These are phyloP conservation scores for Apium graveolens DNA, from an alignment of 129 eudicot species.

Conservation along the genomic window DNA sequence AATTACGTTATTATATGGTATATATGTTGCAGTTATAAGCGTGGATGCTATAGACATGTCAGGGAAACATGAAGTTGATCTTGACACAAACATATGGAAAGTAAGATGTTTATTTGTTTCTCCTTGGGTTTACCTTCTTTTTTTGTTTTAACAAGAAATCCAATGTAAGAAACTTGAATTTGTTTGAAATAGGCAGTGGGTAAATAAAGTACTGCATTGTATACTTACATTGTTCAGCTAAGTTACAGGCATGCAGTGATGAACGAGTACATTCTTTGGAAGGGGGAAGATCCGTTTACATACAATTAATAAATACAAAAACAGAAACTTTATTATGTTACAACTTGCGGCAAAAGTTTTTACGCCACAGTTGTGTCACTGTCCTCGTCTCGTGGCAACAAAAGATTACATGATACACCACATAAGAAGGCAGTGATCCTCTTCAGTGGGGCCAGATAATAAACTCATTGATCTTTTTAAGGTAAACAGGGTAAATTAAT, in stretches of 20 bases:
- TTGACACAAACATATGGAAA: constrained; percentile 99
- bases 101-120: constrained; percentile 30
- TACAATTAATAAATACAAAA: neutral
- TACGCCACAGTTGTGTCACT: too few species aligned
- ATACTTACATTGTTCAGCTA: neutral
- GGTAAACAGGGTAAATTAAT: too few species aligned
- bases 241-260: neutral
- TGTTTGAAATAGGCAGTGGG: neutral
- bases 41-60: constrained; percentile 99
- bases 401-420: too few species aligned
- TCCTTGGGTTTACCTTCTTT: neutral
- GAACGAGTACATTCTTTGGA: neutral
- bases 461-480: too few species aligned
- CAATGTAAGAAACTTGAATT: neutral
- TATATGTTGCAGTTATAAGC: constrained; percentile 61
- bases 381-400: too few species aligned
- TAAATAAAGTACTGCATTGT: neutral
- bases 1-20: neutral
- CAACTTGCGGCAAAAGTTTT: too few species aligned
- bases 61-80: constrained; percentile 98
- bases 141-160: neutral
- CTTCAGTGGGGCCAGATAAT: too few species aligned
- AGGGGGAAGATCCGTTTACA: neutral
- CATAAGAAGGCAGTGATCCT: too few species aligned
- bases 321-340: too few species aligned